These are phyloP conservation scores for Xylaria sp. DNA, from an alignment of 2,329 filamentous ascomycete genomes.

Conservation along the genomic window DNA sequence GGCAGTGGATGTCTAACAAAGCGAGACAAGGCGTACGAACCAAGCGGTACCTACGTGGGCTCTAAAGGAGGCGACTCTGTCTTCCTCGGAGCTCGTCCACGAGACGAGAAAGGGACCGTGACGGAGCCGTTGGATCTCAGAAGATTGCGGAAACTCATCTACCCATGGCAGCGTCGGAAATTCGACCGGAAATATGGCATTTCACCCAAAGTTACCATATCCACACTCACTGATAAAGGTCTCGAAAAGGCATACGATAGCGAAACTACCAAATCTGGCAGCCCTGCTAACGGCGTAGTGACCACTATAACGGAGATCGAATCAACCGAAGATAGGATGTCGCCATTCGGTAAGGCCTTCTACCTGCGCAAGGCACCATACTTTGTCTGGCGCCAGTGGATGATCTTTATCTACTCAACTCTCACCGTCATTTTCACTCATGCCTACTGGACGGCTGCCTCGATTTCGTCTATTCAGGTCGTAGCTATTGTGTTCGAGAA, in stretches of 20 bases:
- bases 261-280: not conserved
- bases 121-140: not conserved
- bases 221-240: not conserved
- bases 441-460: constrained; percentile 63
- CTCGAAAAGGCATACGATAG: constrained; percentile 9
- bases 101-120: constrained; percentile 5
- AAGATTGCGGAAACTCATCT: not conserved
- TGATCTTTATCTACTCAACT: constrained; percentile 63
- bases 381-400: constrained; percentile 59
- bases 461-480: constrained; percentile 61
- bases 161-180: not conserved
- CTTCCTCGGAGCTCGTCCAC: constrained; percentile 22
- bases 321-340: constrained; percentile 6
- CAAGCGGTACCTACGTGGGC: constrained; percentile 32
- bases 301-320: not conserved
- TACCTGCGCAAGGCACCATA: constrained; percentile 63
- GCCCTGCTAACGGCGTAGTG: not conserved
- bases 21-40: constrained; percentile 56
- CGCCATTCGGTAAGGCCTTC: constrained; percentile 66
- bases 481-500: constrained; percentile 41
- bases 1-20: constrained; percentile 65
- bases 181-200: not conserved
- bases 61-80: constrained; percentile 32
- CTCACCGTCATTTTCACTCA: constrained; percentile 58
- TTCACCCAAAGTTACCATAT: not conserved